Evolutionary conservation across 306 rosid species (phyloP), one percentile per base, ranked within the genome.

Genomic region (Datisca glomerata): DNA sequence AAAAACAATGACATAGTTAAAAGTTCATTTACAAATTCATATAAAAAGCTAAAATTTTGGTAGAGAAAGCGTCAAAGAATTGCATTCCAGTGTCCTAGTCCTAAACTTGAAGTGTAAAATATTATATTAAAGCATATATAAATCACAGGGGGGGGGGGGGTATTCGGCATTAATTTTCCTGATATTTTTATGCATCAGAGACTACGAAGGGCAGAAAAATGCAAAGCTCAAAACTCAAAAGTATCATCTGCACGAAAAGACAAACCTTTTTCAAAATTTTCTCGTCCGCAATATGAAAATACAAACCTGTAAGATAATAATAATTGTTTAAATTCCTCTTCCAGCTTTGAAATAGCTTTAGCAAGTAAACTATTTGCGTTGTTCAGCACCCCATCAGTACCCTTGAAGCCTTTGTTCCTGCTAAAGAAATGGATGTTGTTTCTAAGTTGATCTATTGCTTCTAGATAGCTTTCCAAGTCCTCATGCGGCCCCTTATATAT

Each of bases 401-500:
- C 73, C 73, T 55, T 80, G 45, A 75, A 84, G 57, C 80, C 61
- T 50, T 68, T 89, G 51, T 59, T 76, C 65, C 72, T 75, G 28
- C 81, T 73, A 66, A 89, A 84, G 48, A 80, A 89, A 24, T 68
- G 69, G 44, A 89, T 80, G 55, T 72, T 84, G 64, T 71, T 69
- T 68, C 91, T 78, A 65, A 89, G 67, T 49, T 64, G 81, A n/a
- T 64, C 91, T 34, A 84, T 89, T 53, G 98, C 86, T 64, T 79
- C 78, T 34, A 84, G 84, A 71, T 89, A 84, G 67, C 73, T 75
- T 64, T 84, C 91, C 69, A 89, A 66, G 71, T 84, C 80, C 67
- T 89, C 95, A 64, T 75, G 93, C 7, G 98, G 95, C 59, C 98
- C 98, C 59, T 54, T 70, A 39, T 70, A 74, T 59, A 89, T 71